phyloP scores from a whole-genome alignment of 1,284 basidiomycete species.

The Leccinum subspadiceum region DNA sequence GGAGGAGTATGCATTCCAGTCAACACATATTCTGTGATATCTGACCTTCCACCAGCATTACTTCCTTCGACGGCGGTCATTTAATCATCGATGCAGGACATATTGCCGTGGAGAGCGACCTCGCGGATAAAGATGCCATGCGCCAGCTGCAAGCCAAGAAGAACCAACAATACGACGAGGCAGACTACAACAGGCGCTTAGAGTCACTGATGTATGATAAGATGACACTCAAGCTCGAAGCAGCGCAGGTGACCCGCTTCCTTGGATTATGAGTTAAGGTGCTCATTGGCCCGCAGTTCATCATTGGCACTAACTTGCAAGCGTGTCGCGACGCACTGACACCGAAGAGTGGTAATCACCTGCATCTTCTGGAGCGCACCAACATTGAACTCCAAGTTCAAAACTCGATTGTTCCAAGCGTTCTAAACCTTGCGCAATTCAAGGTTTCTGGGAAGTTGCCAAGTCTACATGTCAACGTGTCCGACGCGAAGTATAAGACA shows the following conservation, averaged over 20 bases:
- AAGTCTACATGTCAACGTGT: constrained; percentile 88
- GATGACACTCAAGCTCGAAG: constrained; percentile 80
- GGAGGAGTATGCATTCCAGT: constrained; percentile 65
- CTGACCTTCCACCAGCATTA: constrained; percentile 55
- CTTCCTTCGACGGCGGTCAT: constrained; percentile 76
- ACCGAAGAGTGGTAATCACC: constrained; percentile 53
- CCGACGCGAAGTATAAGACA: constrained; percentile 94
- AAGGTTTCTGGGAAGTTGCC: constrained; percentile 93
- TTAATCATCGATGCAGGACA: constrained; percentile 97
- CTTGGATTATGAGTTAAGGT: neutral
- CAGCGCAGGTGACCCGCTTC: constrained; percentile 71
- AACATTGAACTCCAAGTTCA: constrained; percentile 91
- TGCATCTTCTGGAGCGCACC: constrained; percentile 93
- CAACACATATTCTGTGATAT: neutral
- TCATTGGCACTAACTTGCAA: constrained; percentile 85
- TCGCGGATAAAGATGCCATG: constrained; percentile 84
- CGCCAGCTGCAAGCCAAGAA: constrained; percentile 84
- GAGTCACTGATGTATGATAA: constrained; percentile 98
- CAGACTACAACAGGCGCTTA: constrained; percentile 78
- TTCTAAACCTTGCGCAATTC: constrained; percentile 84
- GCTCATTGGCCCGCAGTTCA: constrained; percentile 57
- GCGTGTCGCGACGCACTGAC: constrained; percentile 79
- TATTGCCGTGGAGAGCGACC: constrained; percentile 88
- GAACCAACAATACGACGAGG: constrained; percentile 83
- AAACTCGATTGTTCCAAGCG: constrained; percentile 91